phyloP scores from a whole-genome alignment of 306 rosid genomes.

The Inga leiocalycina region DNA sequence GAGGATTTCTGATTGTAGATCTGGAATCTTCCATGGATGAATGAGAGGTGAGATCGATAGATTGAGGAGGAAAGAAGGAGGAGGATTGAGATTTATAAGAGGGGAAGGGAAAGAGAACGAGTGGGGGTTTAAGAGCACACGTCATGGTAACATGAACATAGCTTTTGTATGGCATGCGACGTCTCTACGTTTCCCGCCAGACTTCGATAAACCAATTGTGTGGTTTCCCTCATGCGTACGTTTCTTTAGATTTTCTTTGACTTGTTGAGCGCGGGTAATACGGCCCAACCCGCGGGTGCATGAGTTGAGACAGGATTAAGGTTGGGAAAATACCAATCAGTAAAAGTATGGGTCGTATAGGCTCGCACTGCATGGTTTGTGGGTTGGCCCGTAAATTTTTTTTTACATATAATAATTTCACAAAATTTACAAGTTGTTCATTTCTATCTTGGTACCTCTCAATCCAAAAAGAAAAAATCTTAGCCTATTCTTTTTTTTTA shows the following conservation, averaged over 20 bases:
- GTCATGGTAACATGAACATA: constrained; percentile 15
- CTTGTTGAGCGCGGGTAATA: not conserved
- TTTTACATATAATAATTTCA: too few species aligned
- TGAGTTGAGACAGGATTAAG: too few species aligned
- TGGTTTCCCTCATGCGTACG: constrained; percentile 14
- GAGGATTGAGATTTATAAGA: not conserved
- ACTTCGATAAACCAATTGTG: constrained; percentile 16
- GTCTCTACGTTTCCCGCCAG: constrained; percentile 32
- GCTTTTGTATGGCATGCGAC: constrained; percentile 40
- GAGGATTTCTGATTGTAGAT: not conserved
- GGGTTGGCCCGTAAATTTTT: too few species aligned
- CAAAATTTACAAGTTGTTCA: too few species aligned
- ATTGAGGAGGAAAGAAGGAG: not conserved
- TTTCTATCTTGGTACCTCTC: too few species aligned
- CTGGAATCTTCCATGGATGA: not conserved
- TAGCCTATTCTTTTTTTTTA: too few species aligned
- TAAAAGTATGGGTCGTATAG: too few species aligned
- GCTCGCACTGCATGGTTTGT: too few species aligned
- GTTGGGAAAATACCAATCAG: too few species aligned
- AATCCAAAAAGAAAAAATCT: too few species aligned
- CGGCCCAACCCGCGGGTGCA: too few species aligned
- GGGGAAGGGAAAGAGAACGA: not conserved
- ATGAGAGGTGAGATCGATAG: not conserved
- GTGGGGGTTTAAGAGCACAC: constrained; percentile 47
- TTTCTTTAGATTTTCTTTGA: not conserved